phyloP scores from a whole-genome alignment of 129 eudicot species.

The Tagetes erecta region DNA sequence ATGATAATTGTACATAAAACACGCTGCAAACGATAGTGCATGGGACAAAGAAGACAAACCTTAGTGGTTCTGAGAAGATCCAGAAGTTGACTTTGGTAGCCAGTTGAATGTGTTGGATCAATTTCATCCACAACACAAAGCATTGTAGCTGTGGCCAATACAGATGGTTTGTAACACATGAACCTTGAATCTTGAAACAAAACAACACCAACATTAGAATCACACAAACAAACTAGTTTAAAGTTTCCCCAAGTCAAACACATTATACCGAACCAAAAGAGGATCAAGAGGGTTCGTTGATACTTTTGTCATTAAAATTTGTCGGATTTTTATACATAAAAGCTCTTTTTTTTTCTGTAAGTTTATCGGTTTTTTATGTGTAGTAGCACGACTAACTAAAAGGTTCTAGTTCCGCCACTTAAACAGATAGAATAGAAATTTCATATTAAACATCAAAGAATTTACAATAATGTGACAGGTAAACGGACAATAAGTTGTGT shows the following conservation, averaged over 20 bases:
- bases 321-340: no score
- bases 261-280: not conserved
- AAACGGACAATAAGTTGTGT: no score
- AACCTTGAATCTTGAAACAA: conserved; percentile 59
- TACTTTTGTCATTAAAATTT: no score
- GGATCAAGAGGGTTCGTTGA: no score
- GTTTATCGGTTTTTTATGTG: no score
- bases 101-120: conserved; percentile 53
- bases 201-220: conserved; percentile 18
- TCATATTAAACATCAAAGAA: no score
- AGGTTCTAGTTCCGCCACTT: no score
- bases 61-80: conserved; percentile 61
- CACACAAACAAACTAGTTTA: no score
- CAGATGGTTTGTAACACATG: conserved; percentile 59
- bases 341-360: no score
- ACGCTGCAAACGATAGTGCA: conserved; percentile 16
- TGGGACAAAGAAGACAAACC: conserved; percentile 47
- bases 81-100: conserved; percentile 68
- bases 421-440: no score
- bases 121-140: conserved; percentile 61
- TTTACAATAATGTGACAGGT: no score
- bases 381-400: no score
- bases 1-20: conserved; percentile 15
- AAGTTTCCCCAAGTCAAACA: not conserved
- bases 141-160: conserved; percentile 78